phyloP scores from a whole-genome alignment of 768 basidiomycete genomes.

The Boletus rubescentipes region DNA sequence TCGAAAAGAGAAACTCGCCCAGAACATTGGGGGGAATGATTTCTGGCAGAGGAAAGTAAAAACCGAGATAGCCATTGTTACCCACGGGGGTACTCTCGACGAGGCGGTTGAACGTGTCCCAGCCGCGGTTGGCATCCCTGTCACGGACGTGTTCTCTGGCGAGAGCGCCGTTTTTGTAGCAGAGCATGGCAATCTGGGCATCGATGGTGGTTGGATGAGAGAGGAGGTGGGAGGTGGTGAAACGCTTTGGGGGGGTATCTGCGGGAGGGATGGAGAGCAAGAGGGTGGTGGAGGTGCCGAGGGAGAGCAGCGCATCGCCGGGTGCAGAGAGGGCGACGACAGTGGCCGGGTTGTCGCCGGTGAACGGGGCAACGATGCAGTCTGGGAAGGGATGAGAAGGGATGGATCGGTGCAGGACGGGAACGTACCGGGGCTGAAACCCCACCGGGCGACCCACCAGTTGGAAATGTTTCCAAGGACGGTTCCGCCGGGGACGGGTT shows the following conservation, averaged over 20 bases:
- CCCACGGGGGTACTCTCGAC: background rate
- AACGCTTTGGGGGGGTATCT: slow-evolving; percentile 1
- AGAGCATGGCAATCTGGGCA: slow-evolving; percentile 9
- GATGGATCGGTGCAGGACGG: background rate
- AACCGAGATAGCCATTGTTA: background rate
- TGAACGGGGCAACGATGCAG: slow-evolving; percentile 9
- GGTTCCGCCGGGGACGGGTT: slow-evolving; percentile 1
- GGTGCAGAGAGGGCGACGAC: slow-evolving; percentile 8
- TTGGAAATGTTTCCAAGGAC: slow-evolving; percentile 3
- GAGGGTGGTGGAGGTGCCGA: slow-evolving; percentile 7
- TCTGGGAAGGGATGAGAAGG: background rate
- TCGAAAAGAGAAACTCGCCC: slow-evolving; percentile 3
- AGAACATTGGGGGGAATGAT: slow-evolving; percentile 6
- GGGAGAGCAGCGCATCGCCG: slow-evolving; percentile 5
- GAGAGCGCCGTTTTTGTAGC: slow-evolving; percentile 12
- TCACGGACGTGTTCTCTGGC: slow-evolving; percentile 8
- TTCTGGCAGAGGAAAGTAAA: slow-evolving; percentile 11
- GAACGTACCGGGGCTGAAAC: background rate
- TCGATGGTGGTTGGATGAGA: slow-evolving; percentile 4
- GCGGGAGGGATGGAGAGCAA: slow-evolving; percentile 7
- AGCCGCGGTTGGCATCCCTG: background rate
- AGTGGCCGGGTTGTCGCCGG: slow-evolving; percentile 8
- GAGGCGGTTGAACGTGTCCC: slow-evolving; percentile 4
- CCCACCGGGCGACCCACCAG: slow-evolving; percentile 6
- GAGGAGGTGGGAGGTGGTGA: slow-evolving; percentile 10